phyloP scores from a whole-genome alignment of 2,329 filamentous ascomycete species.

The Pseudogymnoascus sp. region DNA sequence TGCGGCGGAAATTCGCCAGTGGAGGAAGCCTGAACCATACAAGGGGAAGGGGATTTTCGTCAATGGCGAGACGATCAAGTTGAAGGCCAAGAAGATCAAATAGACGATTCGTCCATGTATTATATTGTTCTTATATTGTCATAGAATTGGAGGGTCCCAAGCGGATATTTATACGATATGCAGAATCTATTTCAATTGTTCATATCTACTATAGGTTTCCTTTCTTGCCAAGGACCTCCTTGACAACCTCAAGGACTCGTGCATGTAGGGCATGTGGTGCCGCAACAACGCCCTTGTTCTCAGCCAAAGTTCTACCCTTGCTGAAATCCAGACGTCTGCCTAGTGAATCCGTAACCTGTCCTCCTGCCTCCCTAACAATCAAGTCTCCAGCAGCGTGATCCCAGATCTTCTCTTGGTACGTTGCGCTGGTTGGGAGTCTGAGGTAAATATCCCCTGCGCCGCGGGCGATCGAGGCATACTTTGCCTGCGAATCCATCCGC shows the following conservation, averaged over 20 bases:
- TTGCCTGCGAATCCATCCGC: conserved; percentile 95
- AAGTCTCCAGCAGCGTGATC: conserved; percentile 94
- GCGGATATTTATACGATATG: conserved; percentile 1
- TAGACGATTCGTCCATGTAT: conserved; percentile 36
- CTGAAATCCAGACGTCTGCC: conserved; percentile 83
- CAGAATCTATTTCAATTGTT: conserved; percentile 5
- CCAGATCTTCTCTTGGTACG: conserved; percentile 99
- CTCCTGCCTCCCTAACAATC: conserved; percentile 89
- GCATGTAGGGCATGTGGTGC: conserved; percentile 70
- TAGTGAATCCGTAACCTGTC: conserved; percentile 80
- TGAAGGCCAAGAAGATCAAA: conserved; percentile 98
- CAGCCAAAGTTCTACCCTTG: conserved; percentile 73
- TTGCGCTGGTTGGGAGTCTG: conserved; percentile 73
- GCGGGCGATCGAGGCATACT: conserved; percentile 91
- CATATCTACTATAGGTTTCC: conserved; percentile 9
- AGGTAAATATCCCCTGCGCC: conserved; percentile 94
- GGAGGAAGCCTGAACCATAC: conserved; percentile 92
- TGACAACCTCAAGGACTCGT: conserved; percentile 73
- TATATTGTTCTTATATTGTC: conserved; percentile 20
- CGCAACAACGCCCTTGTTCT: conserved; percentile 91
- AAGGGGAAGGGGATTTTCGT: conserved; percentile 99
- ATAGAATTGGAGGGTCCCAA: conserved; percentile 7
- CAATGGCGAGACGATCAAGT: conserved; percentile 92
- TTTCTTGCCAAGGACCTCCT: conserved; percentile 59
- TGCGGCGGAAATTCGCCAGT: conserved; percentile 78